Conservation (phyloP, 2,329 filamentous ascomycete species). For the Claviceps sorghi region DNA sequence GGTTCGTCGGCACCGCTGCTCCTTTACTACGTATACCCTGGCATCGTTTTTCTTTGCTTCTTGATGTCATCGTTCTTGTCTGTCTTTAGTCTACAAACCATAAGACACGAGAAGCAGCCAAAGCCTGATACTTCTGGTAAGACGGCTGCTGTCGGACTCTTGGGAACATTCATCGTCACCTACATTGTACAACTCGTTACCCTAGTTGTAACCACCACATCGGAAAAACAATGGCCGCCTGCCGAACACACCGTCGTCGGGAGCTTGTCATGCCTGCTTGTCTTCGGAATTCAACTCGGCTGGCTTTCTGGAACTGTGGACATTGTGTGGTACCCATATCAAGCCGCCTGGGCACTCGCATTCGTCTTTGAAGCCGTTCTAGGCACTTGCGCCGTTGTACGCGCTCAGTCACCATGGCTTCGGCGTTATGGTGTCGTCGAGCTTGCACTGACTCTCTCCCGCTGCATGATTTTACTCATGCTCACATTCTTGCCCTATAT, state of each 20-base stretch:
- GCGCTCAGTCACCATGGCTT: constrained; percentile 2
- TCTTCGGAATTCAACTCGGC: constrained; percentile 47
- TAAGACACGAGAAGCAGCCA: constrained; percentile 12
- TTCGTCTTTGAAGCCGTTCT: constrained; percentile 40
- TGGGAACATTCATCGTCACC: constrained; percentile 28
- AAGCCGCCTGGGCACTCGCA: constrained; percentile 46
- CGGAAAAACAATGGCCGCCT: constrained; percentile 24
- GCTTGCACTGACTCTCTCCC: constrained; percentile 8
- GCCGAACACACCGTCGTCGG: constrained; percentile 39
- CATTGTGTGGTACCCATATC: constrained; percentile 47
- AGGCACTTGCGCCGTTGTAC: constrained; percentile 15
- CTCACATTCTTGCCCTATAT: constrained; percentile 14
- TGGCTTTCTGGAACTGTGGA: constrained; percentile 35
- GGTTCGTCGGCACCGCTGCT: constrained; percentile 20
- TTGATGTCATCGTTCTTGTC: constrained; percentile 34
- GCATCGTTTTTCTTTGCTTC: constrained; percentile 43
- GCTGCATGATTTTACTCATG: constrained; percentile 15
- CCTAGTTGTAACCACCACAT: constrained; percentile 22
- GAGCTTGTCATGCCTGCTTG: constrained; percentile 44
- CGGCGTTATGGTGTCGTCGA: constrained; percentile 12
- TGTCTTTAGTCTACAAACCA: constrained; percentile 37
- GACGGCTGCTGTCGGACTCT: constrained; percentile 23
- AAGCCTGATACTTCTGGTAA: constrained; percentile 10
- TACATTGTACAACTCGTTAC: constrained; percentile 33
- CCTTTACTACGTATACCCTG: constrained; percentile 46